Percentiles rank a stretch among this genome's conserved stretches.
Conservation (phyloP, 139 green algal species). For the Desmodesmus armatus region DNA sequence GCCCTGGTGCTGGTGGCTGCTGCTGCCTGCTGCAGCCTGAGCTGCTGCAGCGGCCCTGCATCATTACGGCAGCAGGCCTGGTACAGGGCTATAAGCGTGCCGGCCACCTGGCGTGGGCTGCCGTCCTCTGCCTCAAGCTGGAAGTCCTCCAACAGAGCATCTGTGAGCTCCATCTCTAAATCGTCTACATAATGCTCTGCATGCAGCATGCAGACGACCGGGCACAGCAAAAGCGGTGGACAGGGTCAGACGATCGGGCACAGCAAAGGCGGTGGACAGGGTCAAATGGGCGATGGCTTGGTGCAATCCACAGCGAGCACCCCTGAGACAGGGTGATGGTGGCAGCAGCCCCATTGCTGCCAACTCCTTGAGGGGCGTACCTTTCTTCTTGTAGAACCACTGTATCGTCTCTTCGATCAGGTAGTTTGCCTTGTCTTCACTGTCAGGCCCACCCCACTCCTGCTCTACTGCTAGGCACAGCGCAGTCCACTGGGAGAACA, state of each 20-base stretch:
- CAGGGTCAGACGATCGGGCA: no score
- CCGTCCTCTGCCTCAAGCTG: slow-evolving; percentile 81
- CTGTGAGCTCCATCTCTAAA: slow-evolving; percentile 78
- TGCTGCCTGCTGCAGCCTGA: slow-evolving; percentile 34
- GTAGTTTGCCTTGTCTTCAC: slow-evolving; percentile 78
- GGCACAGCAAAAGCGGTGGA: background rate
- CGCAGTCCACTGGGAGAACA: slow-evolving; percentile 90
- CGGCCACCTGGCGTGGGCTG: slow-evolving; percentile 67
- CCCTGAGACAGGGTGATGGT: background rate
- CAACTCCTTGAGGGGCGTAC: slow-evolving; percentile 47
- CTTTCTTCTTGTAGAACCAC: slow-evolving; percentile 89
- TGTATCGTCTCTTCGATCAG: slow-evolving; percentile 80
- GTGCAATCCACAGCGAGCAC: no score
- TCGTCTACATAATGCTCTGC: slow-evolving; percentile 84
- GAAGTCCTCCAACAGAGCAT: slow-evolving; percentile 78
- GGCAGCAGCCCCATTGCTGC: background rate
- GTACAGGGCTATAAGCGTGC: slow-evolving; percentile 66
- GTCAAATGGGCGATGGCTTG: no score
- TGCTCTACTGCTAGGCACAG: slow-evolving; percentile 90
- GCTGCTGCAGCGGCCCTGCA: slow-evolving; percentile 57
- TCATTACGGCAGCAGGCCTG: slow-evolving; percentile 57
- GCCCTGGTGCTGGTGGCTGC: no score
- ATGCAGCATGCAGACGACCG: background rate
- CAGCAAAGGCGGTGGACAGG: background rate
- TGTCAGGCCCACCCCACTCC: slow-evolving; percentile 86